Conservation (phyloP, 2,329 filamentous ascomycete species). For the Macrophomina phaseolina region DNA sequence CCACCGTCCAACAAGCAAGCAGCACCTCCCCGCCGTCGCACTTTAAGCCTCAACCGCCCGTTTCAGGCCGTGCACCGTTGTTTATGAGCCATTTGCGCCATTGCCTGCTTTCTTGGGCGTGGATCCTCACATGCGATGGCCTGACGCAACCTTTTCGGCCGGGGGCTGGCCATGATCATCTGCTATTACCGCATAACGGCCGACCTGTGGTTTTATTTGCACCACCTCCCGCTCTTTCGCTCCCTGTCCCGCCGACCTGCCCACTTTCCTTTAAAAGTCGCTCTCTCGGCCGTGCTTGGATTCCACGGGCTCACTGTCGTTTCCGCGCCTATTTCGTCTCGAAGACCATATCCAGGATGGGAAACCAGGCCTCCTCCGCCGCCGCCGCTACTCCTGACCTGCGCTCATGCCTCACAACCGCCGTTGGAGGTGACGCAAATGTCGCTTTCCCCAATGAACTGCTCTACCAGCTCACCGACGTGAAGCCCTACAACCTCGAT, state of each 20-base stretch:
- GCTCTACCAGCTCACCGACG: constrained; percentile 39
- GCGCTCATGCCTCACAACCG: constrained; percentile 38
- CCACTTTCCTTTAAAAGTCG: not conserved
- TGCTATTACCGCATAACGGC: not conserved
- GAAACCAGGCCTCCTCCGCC: constrained; percentile 38
- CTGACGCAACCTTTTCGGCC: not conserved
- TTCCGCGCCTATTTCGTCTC: not conserved
- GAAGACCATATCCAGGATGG: constrained; percentile 33
- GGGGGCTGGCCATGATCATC: not conserved
- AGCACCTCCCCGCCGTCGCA: not conserved
- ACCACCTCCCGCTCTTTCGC: not conserved
- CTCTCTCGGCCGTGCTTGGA: not conserved
- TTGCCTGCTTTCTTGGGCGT: not conserved
- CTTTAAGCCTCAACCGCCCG: not conserved
- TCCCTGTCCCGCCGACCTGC: not conserved
- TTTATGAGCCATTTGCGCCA: not conserved
- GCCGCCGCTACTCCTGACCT: constrained; percentile 28
- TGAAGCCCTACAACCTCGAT: constrained; percentile 47
- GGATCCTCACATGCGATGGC: not conserved
- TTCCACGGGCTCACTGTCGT: not conserved
- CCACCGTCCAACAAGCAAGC: not conserved
- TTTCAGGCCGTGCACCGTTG: not conserved
- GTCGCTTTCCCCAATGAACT: constrained; percentile 36
- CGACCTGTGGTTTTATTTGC: not conserved
- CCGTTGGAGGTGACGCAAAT: constrained; percentile 35